A percentile compares a stretch with the other conserved stretches of the same genome.
Evolutionary conservation across 768 basidiomycete genomes (phyloP).

Genomic region (Candolleomyces eurysporus): DNA sequence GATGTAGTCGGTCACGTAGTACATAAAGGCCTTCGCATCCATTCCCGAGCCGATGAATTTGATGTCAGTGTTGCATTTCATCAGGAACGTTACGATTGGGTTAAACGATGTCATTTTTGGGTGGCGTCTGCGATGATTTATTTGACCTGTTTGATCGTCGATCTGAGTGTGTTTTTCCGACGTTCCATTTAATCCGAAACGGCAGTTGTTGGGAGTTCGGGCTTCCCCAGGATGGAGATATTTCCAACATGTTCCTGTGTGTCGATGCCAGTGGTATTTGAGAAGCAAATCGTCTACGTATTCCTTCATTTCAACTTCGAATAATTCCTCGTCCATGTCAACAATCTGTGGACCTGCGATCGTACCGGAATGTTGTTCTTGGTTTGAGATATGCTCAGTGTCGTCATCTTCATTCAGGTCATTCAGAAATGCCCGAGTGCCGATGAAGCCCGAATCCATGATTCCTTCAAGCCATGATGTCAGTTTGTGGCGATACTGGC

Average conservation of each 20-base stretch:
- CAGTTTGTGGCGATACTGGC: neutral
- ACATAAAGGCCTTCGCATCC: constrained; percentile 7
- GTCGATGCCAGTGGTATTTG: neutral
- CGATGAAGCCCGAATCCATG: neutral
- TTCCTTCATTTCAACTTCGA: neutral
- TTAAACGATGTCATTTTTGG: neutral
- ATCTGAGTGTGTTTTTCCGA: neutral
- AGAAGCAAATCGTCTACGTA: neutral
- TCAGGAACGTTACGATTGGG: neutral
- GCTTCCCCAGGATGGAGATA: neutral
- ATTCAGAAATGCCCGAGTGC: neutral
- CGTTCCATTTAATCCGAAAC: neutral
- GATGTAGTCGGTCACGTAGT: constrained; percentile 13
- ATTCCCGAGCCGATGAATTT: constrained; percentile 9
- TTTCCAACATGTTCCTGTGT: neutral
- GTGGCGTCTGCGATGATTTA: neutral
- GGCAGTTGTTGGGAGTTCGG: neutral
- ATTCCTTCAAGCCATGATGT: neutral
- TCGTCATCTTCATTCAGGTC: neutral
- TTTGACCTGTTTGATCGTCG: neutral
- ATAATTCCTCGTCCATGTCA: neutral
- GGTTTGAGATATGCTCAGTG: neutral
- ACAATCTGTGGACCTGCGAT: neutral
- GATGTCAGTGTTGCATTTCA: constrained; percentile 10
- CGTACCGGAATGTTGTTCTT: neutral